Evolutionary conservation across 768 basidiomycete genomes (phyloP), one percentile per base, ranked within the genome.

Genomic region (Trametes elegans): DNA sequence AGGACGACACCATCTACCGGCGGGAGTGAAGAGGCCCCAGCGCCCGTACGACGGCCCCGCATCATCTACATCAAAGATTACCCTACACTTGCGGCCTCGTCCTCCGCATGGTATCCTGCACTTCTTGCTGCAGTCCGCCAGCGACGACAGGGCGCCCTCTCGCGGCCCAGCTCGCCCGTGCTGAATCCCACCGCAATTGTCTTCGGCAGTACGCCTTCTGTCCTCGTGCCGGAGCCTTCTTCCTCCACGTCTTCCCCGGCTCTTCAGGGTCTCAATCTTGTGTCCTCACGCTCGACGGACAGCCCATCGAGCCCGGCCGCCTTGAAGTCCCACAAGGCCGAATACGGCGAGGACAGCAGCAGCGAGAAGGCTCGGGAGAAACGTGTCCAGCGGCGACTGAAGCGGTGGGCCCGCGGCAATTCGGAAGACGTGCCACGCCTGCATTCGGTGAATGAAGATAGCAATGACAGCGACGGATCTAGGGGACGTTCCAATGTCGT

Each of bases 41-140:
- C 42, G 23, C 27, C 63, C 24, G 39, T 60, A 21, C 63, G 59
- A 31, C 71, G 76, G 51, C 89, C 90, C 5, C 85, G 93, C 11
- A 76, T 97, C 9, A 77, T 97, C 52, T 92, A 93, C 63, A 75
- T 96, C 41, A 87, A 91, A 49, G 90, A 94, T 66, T 90, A 88
- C 61, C 79, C 82, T 3, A 88, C 84, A 0, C 80, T 96, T 43
- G 83, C 90, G 0, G 69, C 85, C 2, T 82, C 87, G 5, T 84
- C 88, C 3, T 75, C 85, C 2, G 70, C 76, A 0, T 94, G 95
- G 93, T 95, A 89, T 65, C 84, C 90, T 10, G 78, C 85, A 34
- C 78, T 98, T 23, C 76, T 93, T 13, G 76, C 82, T 26, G 86
- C 90, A 11, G 88, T 95, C n/a, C 82, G 85, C 38, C 76, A 84